A percentile compares a stretch with the other conserved stretches of the same genome.
Evolutionary conservation across 257 asterid species (phyloP).

Genomic region (Apocynum venetum): DNA sequence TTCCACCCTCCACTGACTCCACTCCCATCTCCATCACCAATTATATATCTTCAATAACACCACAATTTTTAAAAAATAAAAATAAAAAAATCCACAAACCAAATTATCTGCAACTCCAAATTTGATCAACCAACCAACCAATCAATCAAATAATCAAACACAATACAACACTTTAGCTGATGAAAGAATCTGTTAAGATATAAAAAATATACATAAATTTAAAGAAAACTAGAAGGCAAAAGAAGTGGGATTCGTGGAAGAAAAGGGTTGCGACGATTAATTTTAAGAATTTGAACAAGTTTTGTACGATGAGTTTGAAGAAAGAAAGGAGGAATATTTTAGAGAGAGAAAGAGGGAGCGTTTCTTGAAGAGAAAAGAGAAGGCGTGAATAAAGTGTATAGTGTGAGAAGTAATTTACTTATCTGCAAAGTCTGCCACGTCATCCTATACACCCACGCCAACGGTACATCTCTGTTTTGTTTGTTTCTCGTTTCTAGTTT

Average conservation of each 20-base stretch:
- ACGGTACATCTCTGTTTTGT: background rate
- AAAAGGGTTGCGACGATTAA: constrained; percentile 23
- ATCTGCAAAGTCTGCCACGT: constrained; percentile 6
- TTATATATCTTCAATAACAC: background rate
- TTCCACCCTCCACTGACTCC: constrained; percentile 69
- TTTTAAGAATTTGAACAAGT: background rate
- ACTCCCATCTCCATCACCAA: constrained; percentile 31
- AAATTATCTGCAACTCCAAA: background rate
- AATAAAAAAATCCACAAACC: background rate
- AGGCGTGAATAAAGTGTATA: background rate
- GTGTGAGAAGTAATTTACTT: constrained; percentile 5
- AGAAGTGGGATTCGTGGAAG: background rate
- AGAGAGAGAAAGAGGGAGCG: background rate
- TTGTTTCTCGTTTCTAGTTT: background rate
- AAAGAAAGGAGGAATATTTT: background rate
- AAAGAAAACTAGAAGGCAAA: too few relatives aligned
- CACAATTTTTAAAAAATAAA: background rate
- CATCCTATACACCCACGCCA: constrained; percentile 2
- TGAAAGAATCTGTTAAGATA: background rate
- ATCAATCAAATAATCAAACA: background rate
- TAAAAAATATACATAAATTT: background rate
- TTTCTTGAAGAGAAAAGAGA: background rate
- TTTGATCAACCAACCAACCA: background rate
- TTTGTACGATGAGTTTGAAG: too few relatives aligned
- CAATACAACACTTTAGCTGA: background rate